phyloP scores from a whole-genome alignment of 163 green algal species.

The Smithsoniella earleae region DNA sequence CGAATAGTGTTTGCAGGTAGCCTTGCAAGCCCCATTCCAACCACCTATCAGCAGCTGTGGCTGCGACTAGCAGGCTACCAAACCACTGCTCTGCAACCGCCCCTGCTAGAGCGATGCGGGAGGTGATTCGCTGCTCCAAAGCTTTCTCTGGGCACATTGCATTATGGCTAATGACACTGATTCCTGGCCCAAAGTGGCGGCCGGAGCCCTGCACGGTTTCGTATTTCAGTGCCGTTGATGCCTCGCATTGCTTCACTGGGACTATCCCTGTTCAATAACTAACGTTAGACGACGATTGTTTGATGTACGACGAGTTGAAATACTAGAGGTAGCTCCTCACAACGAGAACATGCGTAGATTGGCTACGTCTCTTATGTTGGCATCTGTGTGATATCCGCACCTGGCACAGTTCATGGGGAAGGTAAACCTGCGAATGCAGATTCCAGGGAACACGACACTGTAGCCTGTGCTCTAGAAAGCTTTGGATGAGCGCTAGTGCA shows the following conservation, averaged over 20 bases:
- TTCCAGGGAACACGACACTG: slow-evolving; percentile 6
- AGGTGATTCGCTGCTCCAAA: slow-evolving; percentile 13
- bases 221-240: too few relatives aligned
- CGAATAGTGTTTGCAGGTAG: slow-evolving; percentile 20
- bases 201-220: slow-evolving; percentile 9
- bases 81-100: slow-evolving; percentile 28
- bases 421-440: slow-evolving; percentile 9
- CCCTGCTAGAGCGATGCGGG: slow-evolving; percentile 10
- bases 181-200: slow-evolving; percentile 19
- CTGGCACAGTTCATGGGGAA: not conserved
- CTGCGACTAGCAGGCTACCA: slow-evolving; percentile 20
- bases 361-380: too few relatives aligned
- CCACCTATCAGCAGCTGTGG: slow-evolving; percentile 11
- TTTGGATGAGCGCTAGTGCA: slow-evolving; percentile 11
- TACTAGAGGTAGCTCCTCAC: too few relatives aligned
- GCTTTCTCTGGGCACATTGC: not conserved
- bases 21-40: slow-evolving; percentile 25
- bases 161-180: not conserved
- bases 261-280: too few relatives aligned
- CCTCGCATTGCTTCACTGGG: too few relatives aligned
- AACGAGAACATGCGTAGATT: too few relatives aligned
- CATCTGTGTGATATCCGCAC: too few relatives aligned
- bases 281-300: too few relatives aligned
- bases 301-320: too few relatives aligned
- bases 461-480: slow-evolving; percentile 10